These are phyloP conservation scores for Colletotrichum sp. DNA, from an alignment of 2,329 filamentous ascomycete genomes.

Conservation along the genomic window DNA sequence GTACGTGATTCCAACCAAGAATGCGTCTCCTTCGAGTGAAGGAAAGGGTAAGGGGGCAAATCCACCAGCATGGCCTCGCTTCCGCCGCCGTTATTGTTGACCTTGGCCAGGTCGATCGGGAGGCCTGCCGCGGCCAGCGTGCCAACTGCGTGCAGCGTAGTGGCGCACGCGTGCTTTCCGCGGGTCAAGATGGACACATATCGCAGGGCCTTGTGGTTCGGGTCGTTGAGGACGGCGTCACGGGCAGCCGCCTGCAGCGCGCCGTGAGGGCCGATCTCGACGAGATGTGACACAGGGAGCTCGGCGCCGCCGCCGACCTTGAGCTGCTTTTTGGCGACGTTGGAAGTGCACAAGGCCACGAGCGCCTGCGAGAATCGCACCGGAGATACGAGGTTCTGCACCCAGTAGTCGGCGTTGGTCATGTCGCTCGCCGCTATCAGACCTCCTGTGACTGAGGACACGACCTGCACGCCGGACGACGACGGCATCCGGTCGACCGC, in stretches of 20 bases:
- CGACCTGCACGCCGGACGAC: constrained; percentile 33
- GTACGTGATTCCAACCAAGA: constrained; percentile 5
- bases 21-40: constrained; percentile 12
- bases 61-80: constrained; percentile 8
- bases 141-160: neutral
- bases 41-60: constrained; percentile 21
- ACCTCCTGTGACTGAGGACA: neutral
- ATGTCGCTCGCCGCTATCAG: neutral
- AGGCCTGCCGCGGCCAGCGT: constrained; percentile 23
- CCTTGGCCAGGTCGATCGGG: constrained; percentile 44
- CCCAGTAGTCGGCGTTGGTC: constrained; percentile 5
- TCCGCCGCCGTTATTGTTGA: constrained; percentile 37
- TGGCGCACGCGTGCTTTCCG: neutral
- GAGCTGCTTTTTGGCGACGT: constrained; percentile 16
- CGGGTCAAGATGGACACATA: neutral
- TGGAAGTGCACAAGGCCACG: neutral
- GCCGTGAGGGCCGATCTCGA: constrained; percentile 15
- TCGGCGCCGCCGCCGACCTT: constrained; percentile 24
- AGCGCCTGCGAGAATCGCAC: constrained; percentile 4
- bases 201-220: constrained; percentile 44
- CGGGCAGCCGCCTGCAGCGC: constrained; percentile 42
- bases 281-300: neutral
- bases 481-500: neutral
- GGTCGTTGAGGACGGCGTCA: constrained; percentile 48
- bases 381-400: neutral